These are phyloP conservation scores for Fusarium pseudonygamai DNA, from an alignment of 2,329 filamentous ascomycete genomes.

Conservation along the genomic window DNA sequence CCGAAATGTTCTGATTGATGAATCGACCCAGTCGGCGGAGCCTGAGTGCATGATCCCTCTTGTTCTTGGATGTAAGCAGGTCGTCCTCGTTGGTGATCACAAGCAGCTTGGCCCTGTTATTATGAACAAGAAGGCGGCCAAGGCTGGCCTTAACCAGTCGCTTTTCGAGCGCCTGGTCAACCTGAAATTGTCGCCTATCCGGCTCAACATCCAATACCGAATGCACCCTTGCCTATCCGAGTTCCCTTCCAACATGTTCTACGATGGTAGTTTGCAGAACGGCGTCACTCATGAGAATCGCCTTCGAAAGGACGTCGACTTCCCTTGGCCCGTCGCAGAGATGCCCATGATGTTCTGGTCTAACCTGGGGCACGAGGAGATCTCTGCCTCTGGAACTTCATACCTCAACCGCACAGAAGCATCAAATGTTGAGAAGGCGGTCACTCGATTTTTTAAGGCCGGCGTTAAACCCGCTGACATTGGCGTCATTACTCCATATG, in stretches of 20 bases:
- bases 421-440: slow-evolving; percentile 97
- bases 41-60: slow-evolving; percentile 99
- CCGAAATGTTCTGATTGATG: slow-evolving; percentile 95
- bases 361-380: slow-evolving; percentile 96
- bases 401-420: slow-evolving; percentile 98
- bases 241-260: slow-evolving; percentile 99
- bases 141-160: slow-evolving; percentile 97
- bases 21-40: slow-evolving; percentile 97
- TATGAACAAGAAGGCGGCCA: slow-evolving; percentile 99
- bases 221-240: slow-evolving; percentile 98
- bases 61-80: slow-evolving; percentile 97
- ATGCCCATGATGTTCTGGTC: slow-evolving; percentile 99
- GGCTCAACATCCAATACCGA: slow-evolving; percentile 95
- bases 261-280: slow-evolving; percentile 96
- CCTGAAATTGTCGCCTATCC: slow-evolving; percentile 88
- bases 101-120: slow-evolving; percentile 98
- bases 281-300: slow-evolving; percentile 91
- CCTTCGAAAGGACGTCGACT: slow-evolving; percentile 92
- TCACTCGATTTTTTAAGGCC: slow-evolving; percentile 98
- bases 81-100: slow-evolving; percentile 98
- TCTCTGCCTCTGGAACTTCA: slow-evolving; percentile 95
- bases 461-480: slow-evolving; percentile 94
- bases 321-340: slow-evolving; percentile 94
- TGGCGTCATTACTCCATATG: slow-evolving; percentile 98
- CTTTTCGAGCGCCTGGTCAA: slow-evolving; percentile 96